Evolutionary conservation across 192 early-diverging fungal species (phyloP).

Genomic region (Allomyces macrogynus): DNA sequence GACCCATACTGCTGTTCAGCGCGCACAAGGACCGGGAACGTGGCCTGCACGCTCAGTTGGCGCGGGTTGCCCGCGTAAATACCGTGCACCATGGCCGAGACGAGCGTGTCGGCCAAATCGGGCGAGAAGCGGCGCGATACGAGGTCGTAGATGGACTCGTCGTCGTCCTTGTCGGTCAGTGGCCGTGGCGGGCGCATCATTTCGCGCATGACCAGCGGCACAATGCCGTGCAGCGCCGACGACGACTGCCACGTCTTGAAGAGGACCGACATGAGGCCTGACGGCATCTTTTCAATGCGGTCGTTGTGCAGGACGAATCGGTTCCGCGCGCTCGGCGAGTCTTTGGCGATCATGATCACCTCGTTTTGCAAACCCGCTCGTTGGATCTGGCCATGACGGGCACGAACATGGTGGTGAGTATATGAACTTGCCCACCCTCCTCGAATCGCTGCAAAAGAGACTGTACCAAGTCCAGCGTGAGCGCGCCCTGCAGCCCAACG

Average conservation of each 20-base stretch:
- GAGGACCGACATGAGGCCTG: conserved; percentile 19
- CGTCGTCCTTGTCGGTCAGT: conserved; percentile 14
- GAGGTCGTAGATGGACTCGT: conserved; percentile 78
- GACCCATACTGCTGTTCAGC: conserved; percentile 37
- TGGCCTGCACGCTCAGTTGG: conserved; percentile 51
- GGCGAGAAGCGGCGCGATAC: conserved; percentile 52
- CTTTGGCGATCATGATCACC: not conserved
- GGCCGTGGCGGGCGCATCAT: conserved; percentile 16
- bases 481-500: conserved; percentile 37
- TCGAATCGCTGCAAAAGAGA: not conserved
- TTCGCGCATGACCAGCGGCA: conserved; percentile 37
- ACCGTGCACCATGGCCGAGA: conserved; percentile 76
- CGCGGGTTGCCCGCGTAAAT: conserved; percentile 79
- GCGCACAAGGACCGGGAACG: conserved; percentile 50
- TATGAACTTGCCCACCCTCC: not conserved
- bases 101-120: conserved; percentile 54
- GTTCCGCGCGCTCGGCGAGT: not conserved
- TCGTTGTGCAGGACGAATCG: not conserved
- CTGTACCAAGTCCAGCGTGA: conserved; percentile 55
- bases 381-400: not conserved
- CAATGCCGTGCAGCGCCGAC: conserved; percentile 29
- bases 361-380: not conserved
- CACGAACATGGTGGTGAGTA: conserved; percentile 1
- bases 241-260: conserved; percentile 3
- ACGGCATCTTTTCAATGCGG: conserved; percentile 40